phyloP scores from a whole-genome alignment of 148 eudicot species.

The Gaultheria prostrata region DNA sequence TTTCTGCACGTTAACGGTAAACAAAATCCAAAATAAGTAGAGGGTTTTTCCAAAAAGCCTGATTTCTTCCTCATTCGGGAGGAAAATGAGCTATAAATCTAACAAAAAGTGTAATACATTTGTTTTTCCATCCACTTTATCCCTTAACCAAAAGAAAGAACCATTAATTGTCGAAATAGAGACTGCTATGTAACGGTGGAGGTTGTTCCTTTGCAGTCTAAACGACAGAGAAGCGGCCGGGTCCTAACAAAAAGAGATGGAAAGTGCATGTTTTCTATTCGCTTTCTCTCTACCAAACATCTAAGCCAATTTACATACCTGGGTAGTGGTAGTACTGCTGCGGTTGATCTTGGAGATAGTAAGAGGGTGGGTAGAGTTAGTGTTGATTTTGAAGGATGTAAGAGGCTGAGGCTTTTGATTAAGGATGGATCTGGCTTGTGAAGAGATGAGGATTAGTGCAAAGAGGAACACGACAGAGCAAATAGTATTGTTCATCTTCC shows the following conservation, averaged over 20 bases:
- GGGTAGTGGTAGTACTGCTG: background rate
- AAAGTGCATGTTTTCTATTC: background rate
- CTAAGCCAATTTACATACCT: background rate
- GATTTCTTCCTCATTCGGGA: background rate
- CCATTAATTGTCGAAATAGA: too few species aligned
- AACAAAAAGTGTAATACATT: background rate
- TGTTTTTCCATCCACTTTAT: background rate
- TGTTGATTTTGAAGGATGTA: slow-evolving; percentile 12
- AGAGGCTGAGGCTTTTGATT: slow-evolving; percentile 9
- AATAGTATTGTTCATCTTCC: background rate
- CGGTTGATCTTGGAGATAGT: background rate
- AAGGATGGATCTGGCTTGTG: slow-evolving; percentile 12
- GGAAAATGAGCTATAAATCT: background rate
- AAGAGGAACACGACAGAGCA: background rate
- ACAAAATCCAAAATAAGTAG: background rate
- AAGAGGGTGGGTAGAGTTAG: background rate
- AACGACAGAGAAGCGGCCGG: background rate
- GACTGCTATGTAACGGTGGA: too few species aligned
- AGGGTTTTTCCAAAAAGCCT: background rate
- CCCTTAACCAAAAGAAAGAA: background rate
- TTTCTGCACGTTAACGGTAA: background rate
- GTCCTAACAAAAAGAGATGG: background rate
- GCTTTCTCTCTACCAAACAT: background rate
- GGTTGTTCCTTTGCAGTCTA: background rate
- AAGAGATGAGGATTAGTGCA: background rate